Percentiles rank a stretch among this genome's conserved stretches.
Conservation (phyloP, 2,329 filamentous ascomycete genomes). For the Cladosporium sp. region DNA sequence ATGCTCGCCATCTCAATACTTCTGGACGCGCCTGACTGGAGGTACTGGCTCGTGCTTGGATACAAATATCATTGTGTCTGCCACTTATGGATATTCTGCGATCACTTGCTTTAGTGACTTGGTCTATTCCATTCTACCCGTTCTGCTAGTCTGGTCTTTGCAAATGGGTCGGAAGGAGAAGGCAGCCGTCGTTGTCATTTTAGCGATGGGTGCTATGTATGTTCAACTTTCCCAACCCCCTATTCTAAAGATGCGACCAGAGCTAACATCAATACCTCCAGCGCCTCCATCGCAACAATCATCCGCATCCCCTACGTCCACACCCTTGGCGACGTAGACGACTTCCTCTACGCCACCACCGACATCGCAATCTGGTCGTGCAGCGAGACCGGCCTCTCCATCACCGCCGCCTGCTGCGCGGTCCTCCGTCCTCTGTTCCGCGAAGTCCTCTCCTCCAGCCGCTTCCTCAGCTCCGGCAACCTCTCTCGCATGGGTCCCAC, state of each 20-base stretch:
- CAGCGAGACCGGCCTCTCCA: slow-evolving; percentile 16
- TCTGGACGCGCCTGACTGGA: slow-evolving; percentile 17
- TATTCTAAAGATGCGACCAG: too few species aligned
- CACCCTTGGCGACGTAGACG: slow-evolving; percentile 11
- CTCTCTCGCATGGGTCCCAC: background rate
- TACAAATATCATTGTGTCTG: slow-evolving; percentile 11
- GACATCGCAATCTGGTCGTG: slow-evolving; percentile 19
- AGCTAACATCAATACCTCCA: background rate
- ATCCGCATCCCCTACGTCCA: slow-evolving; percentile 17
- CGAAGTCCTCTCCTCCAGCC: slow-evolving; percentile 2
- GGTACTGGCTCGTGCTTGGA: slow-evolving; percentile 14
- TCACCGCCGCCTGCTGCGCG: slow-evolving; percentile 17
- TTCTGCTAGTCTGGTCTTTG: slow-evolving; percentile 28
- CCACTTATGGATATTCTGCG: slow-evolving; percentile 16
- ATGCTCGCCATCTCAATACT: slow-evolving; percentile 16
- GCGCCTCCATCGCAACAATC: slow-evolving; percentile 17
- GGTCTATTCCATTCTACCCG: slow-evolving; percentile 25
- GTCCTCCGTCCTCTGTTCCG: slow-evolving; percentile 16
- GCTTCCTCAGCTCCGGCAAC: slow-evolving; percentile 3
- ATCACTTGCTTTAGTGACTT: slow-evolving; percentile 17
- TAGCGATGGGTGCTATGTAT: slow-evolving; percentile 29
- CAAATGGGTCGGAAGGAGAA: slow-evolving; percentile 25
- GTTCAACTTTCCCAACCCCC: background rate
- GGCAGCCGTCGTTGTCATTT: slow-evolving; percentile 27
- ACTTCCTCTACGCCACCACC: slow-evolving; percentile 17